Evolutionary conservation across 805 yeast species (phyloP).

Genomic region (Wickerhamiella spandovensis): DNA sequence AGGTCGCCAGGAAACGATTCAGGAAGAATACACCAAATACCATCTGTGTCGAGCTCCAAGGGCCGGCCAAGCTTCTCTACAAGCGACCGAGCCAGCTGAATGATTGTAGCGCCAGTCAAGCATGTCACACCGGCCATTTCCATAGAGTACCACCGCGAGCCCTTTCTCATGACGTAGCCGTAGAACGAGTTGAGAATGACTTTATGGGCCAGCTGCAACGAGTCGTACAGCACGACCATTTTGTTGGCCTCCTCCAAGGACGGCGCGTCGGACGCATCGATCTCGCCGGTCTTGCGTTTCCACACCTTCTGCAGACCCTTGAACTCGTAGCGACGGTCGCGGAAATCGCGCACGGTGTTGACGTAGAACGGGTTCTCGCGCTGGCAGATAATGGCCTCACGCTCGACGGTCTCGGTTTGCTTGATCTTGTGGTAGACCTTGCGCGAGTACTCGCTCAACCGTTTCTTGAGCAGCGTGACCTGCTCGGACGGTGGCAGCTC

Average conservation of each 20-base stretch:
- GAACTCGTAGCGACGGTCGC: conserved; percentile 93
- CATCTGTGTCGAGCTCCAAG: conserved; percentile 93
- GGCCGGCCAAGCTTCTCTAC: conserved; percentile 94
- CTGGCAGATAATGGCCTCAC: conserved; percentile 93
- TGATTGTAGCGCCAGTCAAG: conserved; percentile 93
- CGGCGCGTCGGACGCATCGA: conserved; percentile 40
- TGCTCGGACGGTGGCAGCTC: conserved; percentile 70
- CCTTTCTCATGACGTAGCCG: conserved; percentile 98
- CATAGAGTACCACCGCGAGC: conserved; percentile 98
- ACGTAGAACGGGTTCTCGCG: conserved; percentile 96
- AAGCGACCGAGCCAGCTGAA: conserved; percentile 87
- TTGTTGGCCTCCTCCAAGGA: conserved; percentile 81
- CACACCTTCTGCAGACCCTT: conserved; percentile 87
- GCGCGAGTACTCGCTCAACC: conserved; percentile 70
- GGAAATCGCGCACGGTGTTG: conserved; percentile 81
- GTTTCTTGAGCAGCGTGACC: conserved; percentile 56
- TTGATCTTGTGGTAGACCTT: conserved; percentile 75
- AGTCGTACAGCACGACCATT: conserved; percentile 87
- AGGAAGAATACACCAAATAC: conserved; percentile 98
- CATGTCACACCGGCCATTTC: conserved; percentile 99
- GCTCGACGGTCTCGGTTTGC: conserved; percentile 67
- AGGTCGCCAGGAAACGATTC: conserved; percentile 85
- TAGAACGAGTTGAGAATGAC: conserved; percentile 93
- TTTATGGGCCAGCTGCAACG: conserved; percentile 91
- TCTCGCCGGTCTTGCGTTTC: conserved; percentile 63